Evolutionary conservation across 805 yeast species (phyloP).

Genomic region (Ogataea nakhonphanomensis): DNA sequence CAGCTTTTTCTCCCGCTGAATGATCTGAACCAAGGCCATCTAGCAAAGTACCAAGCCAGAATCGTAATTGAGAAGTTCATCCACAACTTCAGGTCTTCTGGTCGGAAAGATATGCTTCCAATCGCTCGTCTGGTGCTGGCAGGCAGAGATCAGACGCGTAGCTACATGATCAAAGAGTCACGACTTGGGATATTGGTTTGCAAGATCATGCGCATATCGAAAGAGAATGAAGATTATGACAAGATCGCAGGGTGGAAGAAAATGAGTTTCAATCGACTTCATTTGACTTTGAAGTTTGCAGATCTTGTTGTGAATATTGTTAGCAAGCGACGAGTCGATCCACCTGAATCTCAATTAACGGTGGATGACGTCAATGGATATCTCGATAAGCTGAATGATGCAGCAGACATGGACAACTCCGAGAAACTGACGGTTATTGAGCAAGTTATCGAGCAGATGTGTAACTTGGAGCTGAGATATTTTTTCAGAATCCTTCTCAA

Average conservation of each 20-base stretch:
- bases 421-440: constrained; percentile 7
- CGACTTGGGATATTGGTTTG: constrained; percentile 49
- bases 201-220: constrained; percentile 55
- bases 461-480: constrained; percentile 42
- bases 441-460: constrained; percentile 49
- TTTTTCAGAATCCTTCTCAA: constrained; percentile 64
- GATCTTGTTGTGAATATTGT: constrained; percentile 48
- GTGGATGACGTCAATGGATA: constrained; percentile 48
- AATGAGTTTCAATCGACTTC: constrained; percentile 33
- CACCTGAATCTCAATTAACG: constrained; percentile 34
- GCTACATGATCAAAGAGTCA: constrained; percentile 62
- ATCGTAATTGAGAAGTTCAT: constrained; percentile 38
- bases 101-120: constrained; percentile 66
- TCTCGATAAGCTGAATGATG: constrained; percentile 43
- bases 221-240: constrained; percentile 57
- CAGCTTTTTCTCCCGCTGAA: constrained; percentile 42
- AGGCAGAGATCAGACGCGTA: constrained; percentile 49
- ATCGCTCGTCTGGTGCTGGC: constrained; percentile 62
- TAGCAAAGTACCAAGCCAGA: constrained; percentile 11
- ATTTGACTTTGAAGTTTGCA: constrained; percentile 43
- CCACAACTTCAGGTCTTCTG: constrained; percentile 46
- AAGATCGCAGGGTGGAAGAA: constrained; percentile 47
- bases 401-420: constrained; percentile 7
- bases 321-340: constrained; percentile 43
- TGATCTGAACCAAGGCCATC: constrained; percentile 16